Base-by-base conservation (phyloP, 176 grass and related monocot genomes). In the Carex scoparia region DNA sequence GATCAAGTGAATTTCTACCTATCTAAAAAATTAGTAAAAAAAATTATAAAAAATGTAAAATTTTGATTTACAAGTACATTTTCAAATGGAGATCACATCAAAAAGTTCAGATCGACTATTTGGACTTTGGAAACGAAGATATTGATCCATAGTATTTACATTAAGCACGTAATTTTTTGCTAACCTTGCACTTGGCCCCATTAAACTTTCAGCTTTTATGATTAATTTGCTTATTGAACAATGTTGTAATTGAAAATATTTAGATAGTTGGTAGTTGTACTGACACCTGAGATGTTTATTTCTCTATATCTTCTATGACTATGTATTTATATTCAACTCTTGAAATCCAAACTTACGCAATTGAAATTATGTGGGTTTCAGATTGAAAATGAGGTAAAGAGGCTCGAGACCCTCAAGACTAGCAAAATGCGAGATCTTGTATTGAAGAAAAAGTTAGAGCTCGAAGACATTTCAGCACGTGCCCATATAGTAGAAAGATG, bases 401-500 rank as follows among this genome's bases (percentile, higher is more conserved):
- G 95, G 87, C 90, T 98, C 1, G 96, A 98, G 88, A 76, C 32
- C 4, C 80, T 92, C 71, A 98, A 98, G 90, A 89, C 81, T 83
- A 85, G 88, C 83, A 87, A 90, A 67, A 92, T 98, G 91, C 90
- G 91, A 40, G 93, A 91, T 62, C 81, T 98, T 13, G 70, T 98
- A 7, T 11, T 85, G 0, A 89, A 84, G 84, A 98, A 98, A 86
- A 90, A 88, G n/a, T 86, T 80, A 2, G 96, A 95, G 69, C 91
- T 95, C 65, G 87, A 86, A 84, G 91, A 98, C 58, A 91, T 98
- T 64, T 84, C 84, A 33, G 79, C 57, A 12, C 93, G 91, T 28
- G 85, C 89, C 2, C 91, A 91, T n/a, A 28, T 91, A 8, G 72
- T 84, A 5, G 75, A 86, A 18, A 68, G 91, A 61, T 35, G 76